Conservation (phyloP, 192 early-diverging fungal species). For the Coemansia umbellata region DNA sequence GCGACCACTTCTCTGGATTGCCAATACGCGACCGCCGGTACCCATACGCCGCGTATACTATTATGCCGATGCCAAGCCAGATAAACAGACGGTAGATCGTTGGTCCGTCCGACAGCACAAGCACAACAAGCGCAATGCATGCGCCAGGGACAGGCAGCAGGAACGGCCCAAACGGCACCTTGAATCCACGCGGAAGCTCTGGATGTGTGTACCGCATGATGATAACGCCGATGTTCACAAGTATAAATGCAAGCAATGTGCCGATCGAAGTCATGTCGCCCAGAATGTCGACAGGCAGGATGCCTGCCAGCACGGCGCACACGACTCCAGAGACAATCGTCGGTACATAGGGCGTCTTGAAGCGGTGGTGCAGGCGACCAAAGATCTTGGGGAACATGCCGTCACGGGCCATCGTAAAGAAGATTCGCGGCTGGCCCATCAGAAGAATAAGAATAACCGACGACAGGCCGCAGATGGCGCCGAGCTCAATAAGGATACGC, state of each 20-base stretch:
- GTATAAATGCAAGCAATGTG: slow-evolving; percentile 78
- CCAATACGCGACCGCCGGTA: slow-evolving; percentile 61
- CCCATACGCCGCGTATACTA: slow-evolving; percentile 72
- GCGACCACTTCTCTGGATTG: slow-evolving; percentile 50
- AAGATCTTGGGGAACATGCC: slow-evolving; percentile 76
- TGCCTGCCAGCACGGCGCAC: slow-evolving; percentile 61
- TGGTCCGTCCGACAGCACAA: slow-evolving; percentile 61
- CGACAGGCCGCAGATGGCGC: slow-evolving; percentile 70
- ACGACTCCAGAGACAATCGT: slow-evolving; percentile 64
- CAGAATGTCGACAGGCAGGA: slow-evolving; percentile 79
- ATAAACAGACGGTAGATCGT: slow-evolving; percentile 71
- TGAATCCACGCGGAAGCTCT: slow-evolving; percentile 64
- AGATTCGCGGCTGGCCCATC: slow-evolving; percentile 84
- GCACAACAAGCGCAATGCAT: slow-evolving; percentile 55
- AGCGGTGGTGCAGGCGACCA: slow-evolving; percentile 63
- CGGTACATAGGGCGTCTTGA: slow-evolving; percentile 72
- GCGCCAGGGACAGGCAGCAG: slow-evolving; percentile 65
- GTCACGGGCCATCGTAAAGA: slow-evolving; percentile 83
- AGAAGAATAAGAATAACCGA: slow-evolving; percentile 75
- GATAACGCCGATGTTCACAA: slow-evolving; percentile 74
- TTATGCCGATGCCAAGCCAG: slow-evolving; percentile 74
- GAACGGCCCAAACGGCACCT: slow-evolving; percentile 62
- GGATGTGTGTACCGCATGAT: slow-evolving; percentile 74
- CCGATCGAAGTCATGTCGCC: slow-evolving; percentile 84
- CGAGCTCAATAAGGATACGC: slow-evolving; percentile 70